phyloP scores from a whole-genome alignment of 2,329 filamentous ascomycete species.

The Botrytis squamosa region DNA sequence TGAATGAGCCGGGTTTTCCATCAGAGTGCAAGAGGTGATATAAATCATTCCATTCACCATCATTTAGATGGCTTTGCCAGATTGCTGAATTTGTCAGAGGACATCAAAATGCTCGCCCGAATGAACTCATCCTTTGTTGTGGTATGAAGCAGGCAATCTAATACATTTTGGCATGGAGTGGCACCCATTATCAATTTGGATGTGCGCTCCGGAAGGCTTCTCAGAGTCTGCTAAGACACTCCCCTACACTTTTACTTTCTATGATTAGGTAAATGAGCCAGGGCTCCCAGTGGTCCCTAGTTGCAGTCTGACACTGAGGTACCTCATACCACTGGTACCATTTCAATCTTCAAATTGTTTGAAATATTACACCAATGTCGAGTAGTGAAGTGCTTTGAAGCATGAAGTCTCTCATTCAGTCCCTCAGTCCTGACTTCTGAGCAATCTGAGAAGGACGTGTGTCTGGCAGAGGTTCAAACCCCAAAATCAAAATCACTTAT shows the following conservation, averaged over 20 bases:
- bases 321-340: rapidly evolving
- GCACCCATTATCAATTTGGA: background rate
- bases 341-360: background rate
- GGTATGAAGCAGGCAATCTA: background rate
- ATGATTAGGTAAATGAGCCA: background rate
- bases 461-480: background rate
- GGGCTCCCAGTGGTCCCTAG: background rate
- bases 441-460: background rate
- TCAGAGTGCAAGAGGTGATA: background rate
- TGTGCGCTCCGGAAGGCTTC: background rate
- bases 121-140: background rate
- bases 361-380: background rate
- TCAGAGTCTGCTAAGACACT: background rate
- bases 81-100: background rate
- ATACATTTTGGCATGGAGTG: background rate
- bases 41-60: too few species aligned
- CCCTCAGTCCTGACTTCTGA: background rate
- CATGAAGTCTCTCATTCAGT: background rate
- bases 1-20: background rate
- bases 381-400: background rate
- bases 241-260: background rate
- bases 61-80: background rate
- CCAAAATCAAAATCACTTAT: background rate
- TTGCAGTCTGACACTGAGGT: background rate
- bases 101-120: background rate